Base-by-base conservation (phyloP, 306 rosid species). In the Pyrus communis region DNA sequence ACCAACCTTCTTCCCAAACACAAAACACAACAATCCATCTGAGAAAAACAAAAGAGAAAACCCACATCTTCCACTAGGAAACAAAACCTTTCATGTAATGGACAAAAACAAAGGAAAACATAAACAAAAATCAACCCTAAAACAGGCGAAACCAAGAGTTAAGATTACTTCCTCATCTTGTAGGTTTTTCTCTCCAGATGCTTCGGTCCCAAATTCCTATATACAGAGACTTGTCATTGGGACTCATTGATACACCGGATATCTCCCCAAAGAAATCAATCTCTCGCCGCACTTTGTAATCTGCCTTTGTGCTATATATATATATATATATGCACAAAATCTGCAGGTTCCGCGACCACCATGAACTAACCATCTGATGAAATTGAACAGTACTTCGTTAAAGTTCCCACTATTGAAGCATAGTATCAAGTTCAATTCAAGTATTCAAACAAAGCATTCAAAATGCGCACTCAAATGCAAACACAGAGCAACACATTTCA, bases 191-290 rank as follows among this genome's bases (percentile, higher is more conserved):
- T 83, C 98, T 89, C 98, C 98, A 95, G 70, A 84, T 87, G 31
- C 87, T 86, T 68, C 90, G 64, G 75, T 93, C 97, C 96, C 97
- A 93, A 31, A 90, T 86, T 77, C 97, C 94, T 73, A 93, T 81
- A 76, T 87, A 87, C 85, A 92, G 69, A 67, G 93, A 88, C 86
- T 90, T 96, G 18, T 90, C 93, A 59, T 90, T 93, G 7, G 93
- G 94, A 70, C 96, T 90, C 43, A 88, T 55, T 1, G 90, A 86
- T 22, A 90, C 91, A 79, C 94, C 94, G 0, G 97, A 93, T 38
- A 89, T 90, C 83, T 93, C 96, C 31, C 97, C 97, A 46, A 93
- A 93, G 90, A 93, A 90, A 81, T 93, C 96, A 45, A 93, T 85
- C 82, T 90, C 94, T 78, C 90, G 94, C 33, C 89, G 84, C 68